These are phyloP conservation scores for Cichorium intybus DNA, from an alignment of 140 eudicot species.

Conservation along the genomic window DNA sequence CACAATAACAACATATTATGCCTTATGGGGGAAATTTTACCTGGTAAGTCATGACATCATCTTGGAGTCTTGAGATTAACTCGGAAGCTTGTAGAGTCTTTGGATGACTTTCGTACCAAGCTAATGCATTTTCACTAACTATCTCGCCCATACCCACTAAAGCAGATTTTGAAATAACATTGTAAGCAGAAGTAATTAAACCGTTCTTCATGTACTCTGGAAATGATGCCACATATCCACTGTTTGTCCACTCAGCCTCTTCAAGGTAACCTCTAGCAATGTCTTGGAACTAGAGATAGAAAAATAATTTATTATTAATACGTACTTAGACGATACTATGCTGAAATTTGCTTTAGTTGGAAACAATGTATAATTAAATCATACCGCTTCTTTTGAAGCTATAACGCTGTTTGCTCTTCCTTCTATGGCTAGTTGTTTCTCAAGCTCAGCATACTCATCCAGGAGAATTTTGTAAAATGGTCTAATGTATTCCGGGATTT, in stretches of 20 bases:
- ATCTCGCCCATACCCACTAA: conserved; percentile 29
- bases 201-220: conserved; percentile 29
- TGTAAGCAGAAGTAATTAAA: conserved; percentile 24
- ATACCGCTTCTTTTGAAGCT: conserved; percentile 32
- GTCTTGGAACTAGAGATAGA: conserved; percentile 19
- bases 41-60: conserved; percentile 26
- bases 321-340: background rate
- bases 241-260: conserved; percentile 36
- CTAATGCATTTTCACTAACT: conserved; percentile 21
- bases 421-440: conserved; percentile 22
- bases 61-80: conserved; percentile 30
- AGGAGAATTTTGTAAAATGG: conserved; percentile 27
- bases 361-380: background rate
- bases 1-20: background rate
- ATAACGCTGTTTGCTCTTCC: conserved; percentile 15
- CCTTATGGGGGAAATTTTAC: background rate
- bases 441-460: conserved; percentile 24
- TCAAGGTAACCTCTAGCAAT: conserved; percentile 27
- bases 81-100: conserved; percentile 25
- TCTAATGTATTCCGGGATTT: conserved; percentile 30
- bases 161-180: conserved; percentile 25
- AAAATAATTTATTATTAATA: background rate
- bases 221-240: conserved; percentile 29
- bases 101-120: conserved; percentile 33
- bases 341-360: background rate